These are phyloP conservation scores for Neophaeococcomyces aloes DNA, from an alignment of 2,329 filamentous ascomycete species.

Conservation along the genomic window DNA sequence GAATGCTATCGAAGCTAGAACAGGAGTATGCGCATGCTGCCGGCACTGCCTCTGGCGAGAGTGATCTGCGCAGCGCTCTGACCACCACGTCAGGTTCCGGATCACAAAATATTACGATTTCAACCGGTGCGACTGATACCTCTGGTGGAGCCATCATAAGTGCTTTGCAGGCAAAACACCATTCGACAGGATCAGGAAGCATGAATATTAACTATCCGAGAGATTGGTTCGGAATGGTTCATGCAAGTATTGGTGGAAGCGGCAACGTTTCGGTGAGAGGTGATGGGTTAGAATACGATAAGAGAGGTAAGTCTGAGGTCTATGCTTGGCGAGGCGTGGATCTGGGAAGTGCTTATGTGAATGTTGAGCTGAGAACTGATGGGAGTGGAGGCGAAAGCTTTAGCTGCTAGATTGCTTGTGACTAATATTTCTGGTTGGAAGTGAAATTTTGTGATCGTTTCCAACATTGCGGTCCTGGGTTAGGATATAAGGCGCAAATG, in stretches of 20 bases:
- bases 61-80: constrained; percentile 2
- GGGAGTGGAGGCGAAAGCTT: constrained; percentile 5
- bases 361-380: constrained; percentile 2
- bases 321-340: constrained; percentile 14
- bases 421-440: not conserved
- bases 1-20: constrained; percentile 4
- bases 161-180: constrained; percentile 1
- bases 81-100: constrained; percentile 2
- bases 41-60: not conserved
- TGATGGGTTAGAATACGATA: constrained; percentile 18
- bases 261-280: constrained; percentile 21
- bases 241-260: constrained; percentile 12
- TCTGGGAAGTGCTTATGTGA: not conserved
- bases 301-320: constrained; percentile 12
- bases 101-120: not conserved
- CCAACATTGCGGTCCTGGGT: too few relatives aligned
- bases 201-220: constrained; percentile 24
- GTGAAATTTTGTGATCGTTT: not conserved
- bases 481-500: too few relatives aligned
- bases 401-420: not conserved
- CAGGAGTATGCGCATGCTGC: constrained; percentile 1
- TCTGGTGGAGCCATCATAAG: constrained; percentile 4
- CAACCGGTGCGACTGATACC: constrained; percentile 2
- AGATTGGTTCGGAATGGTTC: constrained; percentile 25
- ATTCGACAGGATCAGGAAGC: constrained; percentile 17